Base-by-base conservation (phyloP, 176 grass and related monocot species). In the Paspalum vaginatum region DNA sequence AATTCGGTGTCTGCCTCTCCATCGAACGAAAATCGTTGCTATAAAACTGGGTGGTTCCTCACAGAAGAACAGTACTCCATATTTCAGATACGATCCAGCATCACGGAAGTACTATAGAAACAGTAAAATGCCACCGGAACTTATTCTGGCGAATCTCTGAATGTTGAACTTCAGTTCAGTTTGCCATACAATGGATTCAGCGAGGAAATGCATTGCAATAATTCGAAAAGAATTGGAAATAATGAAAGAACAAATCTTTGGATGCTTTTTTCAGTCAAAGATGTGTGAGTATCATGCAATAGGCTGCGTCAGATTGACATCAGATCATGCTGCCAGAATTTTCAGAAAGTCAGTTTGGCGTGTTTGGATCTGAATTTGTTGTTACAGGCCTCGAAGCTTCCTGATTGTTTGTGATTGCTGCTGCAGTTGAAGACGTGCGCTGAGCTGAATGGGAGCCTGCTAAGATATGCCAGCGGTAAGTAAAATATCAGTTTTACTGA, bases 191-290 rank as follows among this genome's bases (percentile, higher is more conserved):
- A 27, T 76, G 41, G 62, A 56, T 84, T 76, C 56, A 11, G 25
- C 20, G 72, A 78, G 50, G 17, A 85, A 81, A 87, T 76, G 76
- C 67, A 71, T 59, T 87, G 70, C 55, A 87, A 83, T 82, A 88
- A 75, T 85, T 83, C 58, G 68, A 72, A 91, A 95, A 88, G 57
- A 83, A 89, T 81, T 57, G 16, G 68, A 90, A 95, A 83, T 47
- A 86, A 95, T 85, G 82, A 88, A 90, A 89, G 70, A 87, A 90
- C 64, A 83, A 82, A 80, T 82, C 37, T 78, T 81, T 81, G 20
- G 56, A 64, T 60, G 83, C 65, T 81, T 81, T 88, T 82, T 62
- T 62, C 60, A 61, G 87, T 92, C 68, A 94, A 94, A 89, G 52
- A 81, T 68, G 69, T 84, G 75, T 66, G 81, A 67, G 77, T 91